Base-by-base conservation (phyloP, 2,329 filamentous ascomycete species). In the Pseudomassariella vexata region DNA sequence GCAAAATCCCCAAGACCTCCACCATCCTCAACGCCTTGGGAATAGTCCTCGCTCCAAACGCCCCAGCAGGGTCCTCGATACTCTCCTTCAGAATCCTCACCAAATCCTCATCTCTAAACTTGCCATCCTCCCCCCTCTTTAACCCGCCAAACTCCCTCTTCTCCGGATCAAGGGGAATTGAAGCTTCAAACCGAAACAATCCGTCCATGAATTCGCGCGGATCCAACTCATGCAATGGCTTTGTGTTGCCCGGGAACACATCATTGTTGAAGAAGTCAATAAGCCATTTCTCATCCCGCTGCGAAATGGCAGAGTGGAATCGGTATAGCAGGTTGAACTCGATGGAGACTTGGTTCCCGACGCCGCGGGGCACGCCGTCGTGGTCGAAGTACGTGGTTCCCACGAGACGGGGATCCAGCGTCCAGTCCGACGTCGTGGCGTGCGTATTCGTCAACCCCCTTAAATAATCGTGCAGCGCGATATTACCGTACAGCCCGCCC, bases 321-420 rank as follows among this genome's bases (percentile, higher is more conserved):
- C 78, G 64, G 47, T 83, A 83, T 2, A 82, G 61, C 18, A 82
- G 59, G 38, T 82, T 82, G 56, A 83, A 83, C 50, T 83, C 78
- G 3, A 75, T 77, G 24, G 72, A 78, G 27, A 82, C 76, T 43
- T 82, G 76, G 45, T 83, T 83, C 9, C 79, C 78, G 3, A 75
- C 65, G 2, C 74, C 79, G 27, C 73, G 61, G 0, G 67, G 60
- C 1, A 71, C 63, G 6, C 66, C 66, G 16, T 68, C 56, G 4
- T 56, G 53, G 32, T 64, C 56, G 29, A 57, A 59, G 0, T 77
- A 68, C n/a, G 68, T 65, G n/a, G n/a, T n/a, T n/a, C n/a, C n/a
- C n/a, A n/a, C n/a, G n/a, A n/a, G n/a, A 15, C 79, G 69, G 2
- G 78, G 79, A 38, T 83, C 76, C 5, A 83, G 57, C 6, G 70